A percentile compares a stretch with the other conserved stretches of the same genome.
Evolutionary conservation across 2,329 filamentous ascomycete species (phyloP).

Genomic region (Shiraia sp.): DNA sequence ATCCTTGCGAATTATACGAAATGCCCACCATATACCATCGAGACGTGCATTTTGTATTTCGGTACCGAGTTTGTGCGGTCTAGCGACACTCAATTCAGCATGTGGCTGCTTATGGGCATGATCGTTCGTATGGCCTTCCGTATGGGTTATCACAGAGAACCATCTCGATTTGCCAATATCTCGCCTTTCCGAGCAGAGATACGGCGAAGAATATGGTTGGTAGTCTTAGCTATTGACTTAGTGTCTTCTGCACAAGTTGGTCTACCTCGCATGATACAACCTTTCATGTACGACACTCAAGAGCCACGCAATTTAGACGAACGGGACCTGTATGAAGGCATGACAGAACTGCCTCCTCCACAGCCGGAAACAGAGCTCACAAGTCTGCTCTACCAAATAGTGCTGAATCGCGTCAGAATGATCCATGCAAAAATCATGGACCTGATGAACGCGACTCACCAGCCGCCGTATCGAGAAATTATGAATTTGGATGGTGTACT

Average conservation of each 20-base stretch:
- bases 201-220: conserved; percentile 64
- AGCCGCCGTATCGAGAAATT: conserved; percentile 33
- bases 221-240: conserved; percentile 49
- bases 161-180: conserved; percentile 40
- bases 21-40: conserved; percentile 40
- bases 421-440: conserved; percentile 36
- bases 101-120: conserved; percentile 34
- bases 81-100: conserved; percentile 33
- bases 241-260: conserved; percentile 45
- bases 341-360: conserved; percentile 33
- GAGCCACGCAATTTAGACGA: conserved; percentile 48
- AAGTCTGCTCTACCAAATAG: conserved; percentile 28
- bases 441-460: conserved; percentile 26
- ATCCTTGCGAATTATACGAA: conserved; percentile 41
- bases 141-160: conserved; percentile 52
- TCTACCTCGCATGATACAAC: conserved; percentile 44
- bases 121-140: conserved; percentile 40
- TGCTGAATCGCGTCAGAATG: conserved; percentile 27
- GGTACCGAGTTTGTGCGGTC: conserved; percentile 34
- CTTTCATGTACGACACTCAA: conserved; percentile 44
- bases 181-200: conserved; percentile 63
- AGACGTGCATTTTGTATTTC: conserved; percentile 36
- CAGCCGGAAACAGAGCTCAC: conserved; percentile 34
- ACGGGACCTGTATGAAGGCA: conserved; percentile 46
- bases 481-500: conserved; percentile 31